Conservation (phyloP, 1,284 basidiomycete species). For the Rugosomyces carneus region DNA sequence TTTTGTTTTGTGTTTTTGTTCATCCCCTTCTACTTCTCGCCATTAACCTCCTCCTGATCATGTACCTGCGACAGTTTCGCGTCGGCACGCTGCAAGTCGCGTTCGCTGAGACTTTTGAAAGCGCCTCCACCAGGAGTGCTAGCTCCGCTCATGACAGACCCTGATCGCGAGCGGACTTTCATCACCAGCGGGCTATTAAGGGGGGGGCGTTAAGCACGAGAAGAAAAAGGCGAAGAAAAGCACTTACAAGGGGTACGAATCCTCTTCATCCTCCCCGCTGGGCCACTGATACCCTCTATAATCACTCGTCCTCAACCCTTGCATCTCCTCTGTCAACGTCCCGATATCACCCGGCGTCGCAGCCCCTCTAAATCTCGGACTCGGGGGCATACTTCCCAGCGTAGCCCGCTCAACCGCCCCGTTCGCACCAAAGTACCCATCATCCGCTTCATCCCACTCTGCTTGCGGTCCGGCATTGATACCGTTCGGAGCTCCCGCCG, state of each 20-base stretch:
- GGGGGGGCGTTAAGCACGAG: not conserved
- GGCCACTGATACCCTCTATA: slow-evolving; percentile 80
- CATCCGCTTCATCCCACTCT: slow-evolving; percentile 36
- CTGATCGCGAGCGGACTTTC: slow-evolving; percentile 85
- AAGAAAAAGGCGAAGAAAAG: slow-evolving; percentile 5
- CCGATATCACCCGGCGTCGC: slow-evolving; percentile 91
- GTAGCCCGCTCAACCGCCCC: slow-evolving; percentile 24
- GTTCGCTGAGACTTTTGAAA: slow-evolving; percentile 75
- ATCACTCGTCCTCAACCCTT: slow-evolving; percentile 79
- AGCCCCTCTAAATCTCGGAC: slow-evolving; percentile 75
- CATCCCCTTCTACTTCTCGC: not conserved
- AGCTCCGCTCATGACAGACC: slow-evolving; percentile 80
- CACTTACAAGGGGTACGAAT: slow-evolving; percentile 81
- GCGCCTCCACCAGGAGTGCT: slow-evolving; percentile 82
- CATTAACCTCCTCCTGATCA: slow-evolving; percentile 11
- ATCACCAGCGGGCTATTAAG: slow-evolving; percentile 78
- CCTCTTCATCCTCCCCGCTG: slow-evolving; percentile 76
- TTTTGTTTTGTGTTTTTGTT: too few relatives aligned
- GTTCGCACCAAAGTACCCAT: slow-evolving; percentile 28
- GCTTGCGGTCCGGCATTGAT: slow-evolving; percentile 37
- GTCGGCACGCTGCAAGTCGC: slow-evolving; percentile 79
- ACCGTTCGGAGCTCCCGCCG: slow-evolving; percentile 23
- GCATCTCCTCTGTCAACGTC: slow-evolving; percentile 96
- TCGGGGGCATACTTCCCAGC: slow-evolving; percentile 77
- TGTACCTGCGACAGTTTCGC: slow-evolving; percentile 71